Evolutionary conservation across 768 basidiomycete genomes (phyloP).

Genomic region (Candolleomyces efflorescens): DNA sequence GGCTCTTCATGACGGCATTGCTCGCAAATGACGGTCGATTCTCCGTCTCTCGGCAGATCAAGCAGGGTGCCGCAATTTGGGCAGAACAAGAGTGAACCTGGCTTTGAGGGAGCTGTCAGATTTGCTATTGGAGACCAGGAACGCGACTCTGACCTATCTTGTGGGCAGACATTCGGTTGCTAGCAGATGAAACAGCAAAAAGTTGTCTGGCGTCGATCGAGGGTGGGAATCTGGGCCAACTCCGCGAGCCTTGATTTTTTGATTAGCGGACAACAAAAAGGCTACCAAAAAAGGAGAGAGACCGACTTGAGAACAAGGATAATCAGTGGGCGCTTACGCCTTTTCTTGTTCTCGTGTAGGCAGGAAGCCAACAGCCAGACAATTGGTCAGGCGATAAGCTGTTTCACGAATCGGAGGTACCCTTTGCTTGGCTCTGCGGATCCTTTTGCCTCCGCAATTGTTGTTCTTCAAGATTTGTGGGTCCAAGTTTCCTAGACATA

Average conservation of each 20-base stretch:
- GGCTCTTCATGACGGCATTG: slow-evolving; percentile 87
- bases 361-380: neutral
- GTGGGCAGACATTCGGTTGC: slow-evolving; percentile 16
- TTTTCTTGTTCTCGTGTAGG: neutral
- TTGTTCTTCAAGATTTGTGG: slow-evolving; percentile 23
- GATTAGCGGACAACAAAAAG: slow-evolving; percentile 13
- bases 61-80: slow-evolving; percentile 90
- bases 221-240: neutral
- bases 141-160: slow-evolving; percentile 32
- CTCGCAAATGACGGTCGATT: slow-evolving; percentile 75
- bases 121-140: neutral
- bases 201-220: neutral
- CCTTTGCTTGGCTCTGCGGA: slow-evolving; percentile 16
- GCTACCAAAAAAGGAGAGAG: slow-evolving; percentile 8
- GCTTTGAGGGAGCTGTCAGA: slow-evolving; percentile 3
- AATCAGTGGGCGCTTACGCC: slow-evolving; percentile 9
- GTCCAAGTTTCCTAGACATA: slow-evolving; percentile 22
- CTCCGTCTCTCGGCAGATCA: slow-evolving; percentile 71
- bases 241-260: neutral
- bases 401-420: neutral
- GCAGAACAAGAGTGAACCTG: slow-evolving; percentile 93
- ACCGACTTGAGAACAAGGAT: slow-evolving; percentile 2
- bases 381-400: neutral
- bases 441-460: slow-evolving; percentile 2
- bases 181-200: neutral